Evolutionary conservation across 306 rosid species (phyloP).

Genomic region (Adenanthera pavonina): DNA sequence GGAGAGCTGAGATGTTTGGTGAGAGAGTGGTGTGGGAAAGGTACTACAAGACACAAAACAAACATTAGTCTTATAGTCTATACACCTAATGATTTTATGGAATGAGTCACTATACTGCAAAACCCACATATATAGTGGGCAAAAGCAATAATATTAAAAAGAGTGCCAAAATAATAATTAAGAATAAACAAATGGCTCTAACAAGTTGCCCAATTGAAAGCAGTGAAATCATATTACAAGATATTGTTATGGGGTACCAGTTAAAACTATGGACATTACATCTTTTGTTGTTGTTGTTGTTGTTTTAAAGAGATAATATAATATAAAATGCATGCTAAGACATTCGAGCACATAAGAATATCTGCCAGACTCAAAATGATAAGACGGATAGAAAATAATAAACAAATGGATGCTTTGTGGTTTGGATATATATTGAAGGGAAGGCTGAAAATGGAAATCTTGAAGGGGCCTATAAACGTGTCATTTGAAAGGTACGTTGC

Average conservation of each 20-base stretch:
- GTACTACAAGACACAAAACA: background rate
- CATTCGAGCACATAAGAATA: background rate
- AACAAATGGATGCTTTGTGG: background rate
- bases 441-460: slow-evolving; percentile 1
- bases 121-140: background rate
- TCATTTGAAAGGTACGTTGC: background rate
- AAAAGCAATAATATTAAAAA: background rate
- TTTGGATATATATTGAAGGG: background rate
- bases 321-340: slow-evolving; percentile 23
- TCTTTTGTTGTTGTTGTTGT: background rate
- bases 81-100: background rate
- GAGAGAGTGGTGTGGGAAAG: too few relatives aligned
- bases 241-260: background rate
- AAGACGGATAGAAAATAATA: background rate
- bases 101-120: background rate
- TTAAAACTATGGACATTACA: background rate
- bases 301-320: too few relatives aligned
- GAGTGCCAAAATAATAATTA: background rate
- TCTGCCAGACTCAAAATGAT: slow-evolving; percentile 3
- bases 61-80: too few relatives aligned
- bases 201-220: slow-evolving; percentile 2
- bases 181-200: slow-evolving; percentile 13
- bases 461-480: background rate
- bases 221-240: background rate
- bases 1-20: too few relatives aligned